A percentile compares a stretch with the other conserved stretches of the same genome.
phyloP scores from a whole-genome alignment of 164 flowering plant genomes.

The Aristolochia californica region DNA sequence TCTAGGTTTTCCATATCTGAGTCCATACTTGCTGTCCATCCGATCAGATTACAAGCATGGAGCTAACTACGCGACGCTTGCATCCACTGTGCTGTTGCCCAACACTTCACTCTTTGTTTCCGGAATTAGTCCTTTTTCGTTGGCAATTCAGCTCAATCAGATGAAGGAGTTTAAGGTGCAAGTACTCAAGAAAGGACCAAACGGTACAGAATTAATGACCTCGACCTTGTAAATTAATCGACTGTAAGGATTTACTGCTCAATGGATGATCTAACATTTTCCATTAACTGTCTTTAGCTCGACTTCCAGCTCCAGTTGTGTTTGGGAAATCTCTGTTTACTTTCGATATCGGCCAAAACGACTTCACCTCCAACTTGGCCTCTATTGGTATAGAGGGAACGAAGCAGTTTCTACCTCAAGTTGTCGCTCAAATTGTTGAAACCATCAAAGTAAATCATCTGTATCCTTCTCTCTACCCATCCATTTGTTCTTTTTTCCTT shows the following conservation, averaged over 20 bases:
- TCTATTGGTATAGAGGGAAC: constrained; percentile 46
- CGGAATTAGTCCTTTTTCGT: constrained; percentile 80
- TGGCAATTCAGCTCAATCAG: constrained; percentile 87
- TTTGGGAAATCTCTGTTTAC: constrained; percentile 69
- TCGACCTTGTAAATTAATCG: background rate
- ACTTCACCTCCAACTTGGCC: constrained; percentile 60
- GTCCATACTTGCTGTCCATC: constrained; percentile 78
- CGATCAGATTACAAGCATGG: constrained; percentile 75
- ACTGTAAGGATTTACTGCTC: background rate
- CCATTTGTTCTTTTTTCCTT: no score
- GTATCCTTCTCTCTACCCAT: background rate
- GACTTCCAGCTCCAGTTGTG: constrained; percentile 45
- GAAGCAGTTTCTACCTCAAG: constrained; percentile 51
- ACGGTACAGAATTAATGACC: constrained; percentile 7
- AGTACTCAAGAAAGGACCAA: constrained; percentile 29
- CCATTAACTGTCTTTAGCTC: background rate
- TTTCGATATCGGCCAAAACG: constrained; percentile 84
- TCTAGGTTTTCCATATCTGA: constrained; percentile 63
- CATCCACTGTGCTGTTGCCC: constrained; percentile 79
- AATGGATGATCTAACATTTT: background rate
- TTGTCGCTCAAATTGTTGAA: constrained; percentile 42
- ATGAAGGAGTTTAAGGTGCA: constrained; percentile 63
- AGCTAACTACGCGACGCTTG: constrained; percentile 77
- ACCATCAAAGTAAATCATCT: constrained; percentile 45
- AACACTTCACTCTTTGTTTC: constrained; percentile 69